These are phyloP conservation scores for Leonotis leonurus DNA, from an alignment of 257 asterid species.

Conservation along the genomic window DNA sequence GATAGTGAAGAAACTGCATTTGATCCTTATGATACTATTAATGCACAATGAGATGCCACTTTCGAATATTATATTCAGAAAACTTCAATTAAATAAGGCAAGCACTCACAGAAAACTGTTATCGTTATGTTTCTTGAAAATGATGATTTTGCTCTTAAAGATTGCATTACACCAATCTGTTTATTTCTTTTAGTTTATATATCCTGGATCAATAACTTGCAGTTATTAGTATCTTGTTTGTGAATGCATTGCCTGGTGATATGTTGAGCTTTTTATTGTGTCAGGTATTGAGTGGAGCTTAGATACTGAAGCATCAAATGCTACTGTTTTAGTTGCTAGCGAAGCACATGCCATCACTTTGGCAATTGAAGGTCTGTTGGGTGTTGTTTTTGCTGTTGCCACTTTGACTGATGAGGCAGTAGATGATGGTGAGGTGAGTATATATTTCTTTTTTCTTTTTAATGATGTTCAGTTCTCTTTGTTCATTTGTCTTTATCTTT, in stretches of 20 bases:
- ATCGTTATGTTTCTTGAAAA: neutral
- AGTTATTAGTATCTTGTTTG: conserved; percentile 10
- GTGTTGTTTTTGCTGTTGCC: conserved; percentile 93
- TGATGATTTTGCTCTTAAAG: neutral
- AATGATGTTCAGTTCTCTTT: neutral
- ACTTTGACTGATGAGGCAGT: conserved; percentile 97
- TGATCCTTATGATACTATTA: neutral
- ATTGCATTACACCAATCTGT: conserved; percentile 3
- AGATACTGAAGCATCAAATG: conserved; percentile 94
- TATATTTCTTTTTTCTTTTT: neutral
- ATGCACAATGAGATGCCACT: neutral
- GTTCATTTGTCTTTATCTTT: conserved; percentile 6
- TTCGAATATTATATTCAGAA: conserved; percentile 1
- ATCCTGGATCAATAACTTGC: conserved; percentile 3
- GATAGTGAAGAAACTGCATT: neutral
- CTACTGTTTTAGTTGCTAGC: conserved; percentile 94
- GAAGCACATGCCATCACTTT: conserved; percentile 97
- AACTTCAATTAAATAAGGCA: neutral
- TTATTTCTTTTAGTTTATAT: conserved; percentile 2
- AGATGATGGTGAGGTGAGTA: conserved; percentile 86
- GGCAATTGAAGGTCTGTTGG: conserved; percentile 94
- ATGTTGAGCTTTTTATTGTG: conserved; percentile 16
- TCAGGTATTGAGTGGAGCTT: conserved; percentile 98
- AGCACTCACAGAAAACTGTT: neutral
- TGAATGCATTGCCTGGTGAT: conserved; percentile 14